A percentile compares a stretch with the other conserved stretches of the same genome.
Evolutionary conservation across 805 yeast species (phyloP).

Genomic region (Starmerella powellii): DNA sequence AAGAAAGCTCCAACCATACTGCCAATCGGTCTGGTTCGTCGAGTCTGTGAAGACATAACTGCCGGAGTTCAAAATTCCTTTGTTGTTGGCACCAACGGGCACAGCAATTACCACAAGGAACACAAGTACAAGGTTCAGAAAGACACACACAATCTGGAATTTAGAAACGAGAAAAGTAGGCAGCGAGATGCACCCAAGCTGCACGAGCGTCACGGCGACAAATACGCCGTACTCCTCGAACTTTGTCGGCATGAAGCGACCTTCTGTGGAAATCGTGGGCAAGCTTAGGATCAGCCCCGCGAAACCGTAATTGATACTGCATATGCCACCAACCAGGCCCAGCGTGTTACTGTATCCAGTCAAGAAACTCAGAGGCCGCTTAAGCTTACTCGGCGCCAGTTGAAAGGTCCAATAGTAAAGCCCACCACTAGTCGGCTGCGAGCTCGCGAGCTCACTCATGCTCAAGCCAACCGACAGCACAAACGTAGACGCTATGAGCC

Average conservation of each 20-base stretch:
- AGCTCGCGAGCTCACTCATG: slow-evolving; percentile 54
- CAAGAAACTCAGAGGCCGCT: slow-evolving; percentile 45
- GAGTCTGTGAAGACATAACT: slow-evolving; percentile 44
- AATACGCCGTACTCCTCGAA: slow-evolving; percentile 53
- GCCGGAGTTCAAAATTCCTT: slow-evolving; percentile 36
- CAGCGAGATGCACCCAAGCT: slow-evolving; percentile 42
- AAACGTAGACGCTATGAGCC: slow-evolving; percentile 48
- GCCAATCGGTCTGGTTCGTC: slow-evolving; percentile 44
- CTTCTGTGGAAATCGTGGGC: slow-evolving; percentile 28
- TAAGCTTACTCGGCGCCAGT: slow-evolving; percentile 45
- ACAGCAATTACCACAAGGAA: slow-evolving; percentile 48
- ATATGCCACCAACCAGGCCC: slow-evolving; percentile 53
- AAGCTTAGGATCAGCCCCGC: slow-evolving; percentile 29
- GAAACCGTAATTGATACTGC: slow-evolving; percentile 60
- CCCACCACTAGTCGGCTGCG: slow-evolving; percentile 69
- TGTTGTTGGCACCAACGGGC: slow-evolving; percentile 39
- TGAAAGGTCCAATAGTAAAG: slow-evolving; percentile 57
- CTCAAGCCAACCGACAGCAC: slow-evolving; percentile 48
- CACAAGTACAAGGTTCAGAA: slow-evolving; percentile 42
- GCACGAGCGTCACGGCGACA: slow-evolving; percentile 47
- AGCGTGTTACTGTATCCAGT: slow-evolving; percentile 59
- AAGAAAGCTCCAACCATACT: slow-evolving; percentile 45
- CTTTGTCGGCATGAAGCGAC: slow-evolving; percentile 42
- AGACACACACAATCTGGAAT: slow-evolving; percentile 48
- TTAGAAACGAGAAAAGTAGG: slow-evolving; percentile 47